Percentiles rank a stretch among this genome's conserved stretches.
These are phyloP conservation scores for Solanum bulbocastanum DNA, from an alignment of 257 asterid genomes.

Conservation along the genomic window DNA sequence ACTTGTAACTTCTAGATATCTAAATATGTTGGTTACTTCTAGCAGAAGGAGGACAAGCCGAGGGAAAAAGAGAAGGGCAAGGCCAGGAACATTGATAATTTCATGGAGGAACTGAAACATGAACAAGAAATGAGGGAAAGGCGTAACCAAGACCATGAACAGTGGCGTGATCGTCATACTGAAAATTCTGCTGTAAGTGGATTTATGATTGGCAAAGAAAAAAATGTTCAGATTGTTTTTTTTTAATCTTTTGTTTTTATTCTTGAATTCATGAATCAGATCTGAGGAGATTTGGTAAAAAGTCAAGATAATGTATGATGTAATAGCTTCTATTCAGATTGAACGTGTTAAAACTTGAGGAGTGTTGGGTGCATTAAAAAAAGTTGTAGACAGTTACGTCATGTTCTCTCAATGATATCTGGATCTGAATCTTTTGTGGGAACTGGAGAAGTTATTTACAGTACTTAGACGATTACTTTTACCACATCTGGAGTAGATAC, in stretches of 20 bases:
- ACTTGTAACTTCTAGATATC: constrained; percentile 3
- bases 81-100: constrained; percentile 78
- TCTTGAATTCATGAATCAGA: background rate
- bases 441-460: background rate
- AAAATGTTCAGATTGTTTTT: background rate
- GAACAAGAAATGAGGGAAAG: constrained; percentile 88
- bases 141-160: constrained; percentile 76
- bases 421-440: background rate
- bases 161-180: constrained; percentile 60
- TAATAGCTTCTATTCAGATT: background rate
- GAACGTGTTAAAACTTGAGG: background rate
- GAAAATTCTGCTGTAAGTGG: constrained; percentile 55
- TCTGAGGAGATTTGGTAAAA: background rate
- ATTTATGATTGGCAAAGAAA: background rate
- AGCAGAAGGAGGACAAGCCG: constrained; percentile 61
- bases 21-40: constrained; percentile 6
- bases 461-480: background rate
- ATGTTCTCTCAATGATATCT: background rate
- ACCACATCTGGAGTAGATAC: background rate
- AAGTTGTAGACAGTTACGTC: background rate
- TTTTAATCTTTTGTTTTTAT: background rate
- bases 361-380: background rate
- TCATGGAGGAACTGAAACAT: constrained; percentile 92
- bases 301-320: background rate
- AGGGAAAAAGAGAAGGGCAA: constrained; percentile 78